A percentile compares a stretch with the other conserved stretches of the same genome.
Evolutionary conservation across 2,329 filamentous ascomycete genomes (phyloP).

Genomic region (Calonectria leucothoes): DNA sequence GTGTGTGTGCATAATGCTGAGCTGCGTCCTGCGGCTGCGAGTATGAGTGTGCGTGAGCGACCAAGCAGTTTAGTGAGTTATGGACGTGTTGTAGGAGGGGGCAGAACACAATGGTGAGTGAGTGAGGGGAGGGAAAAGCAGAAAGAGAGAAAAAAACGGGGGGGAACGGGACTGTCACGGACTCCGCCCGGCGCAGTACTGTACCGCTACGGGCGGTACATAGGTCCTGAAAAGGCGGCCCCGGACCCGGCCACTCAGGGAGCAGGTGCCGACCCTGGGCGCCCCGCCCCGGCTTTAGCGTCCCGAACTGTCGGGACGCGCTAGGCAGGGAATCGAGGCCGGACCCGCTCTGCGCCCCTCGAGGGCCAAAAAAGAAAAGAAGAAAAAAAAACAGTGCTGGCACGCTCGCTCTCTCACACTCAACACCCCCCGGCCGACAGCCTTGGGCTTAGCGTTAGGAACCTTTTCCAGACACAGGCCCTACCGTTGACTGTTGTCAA

Average conservation of each 20-base stretch:
- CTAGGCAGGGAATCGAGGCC: constrained; percentile 40
- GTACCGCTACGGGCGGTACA: constrained; percentile 27
- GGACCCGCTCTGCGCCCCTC: constrained; percentile 19
- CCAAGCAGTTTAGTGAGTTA: not conserved
- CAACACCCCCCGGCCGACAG: not conserved
- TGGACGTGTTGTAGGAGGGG: not conserved
- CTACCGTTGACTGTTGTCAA: constrained; percentile 32
- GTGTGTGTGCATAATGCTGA: not conserved
- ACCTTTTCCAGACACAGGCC: not conserved
- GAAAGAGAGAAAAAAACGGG: not conserved
- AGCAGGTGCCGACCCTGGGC: constrained; percentile 30
- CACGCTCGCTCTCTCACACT: no score
- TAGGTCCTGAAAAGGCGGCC: constrained; percentile 34
- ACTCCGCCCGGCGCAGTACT: constrained; percentile 18
- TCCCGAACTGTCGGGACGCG: constrained; percentile 52
- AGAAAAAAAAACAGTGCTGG: no score
- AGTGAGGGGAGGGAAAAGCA: not conserved
- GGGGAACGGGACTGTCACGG: constrained; percentile 17
- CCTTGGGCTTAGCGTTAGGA: constrained; percentile 18
- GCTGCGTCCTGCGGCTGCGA: not conserved
- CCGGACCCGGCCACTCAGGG: constrained; percentile 43
- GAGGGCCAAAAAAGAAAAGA: constrained; percentile 12
- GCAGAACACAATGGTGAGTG: not conserved
- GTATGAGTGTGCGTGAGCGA: not conserved
- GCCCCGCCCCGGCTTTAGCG: constrained; percentile 39